These are phyloP conservation scores for Leishmania tropica DNA, from an alignment of 208 protist species.

Conservation along the genomic window DNA sequence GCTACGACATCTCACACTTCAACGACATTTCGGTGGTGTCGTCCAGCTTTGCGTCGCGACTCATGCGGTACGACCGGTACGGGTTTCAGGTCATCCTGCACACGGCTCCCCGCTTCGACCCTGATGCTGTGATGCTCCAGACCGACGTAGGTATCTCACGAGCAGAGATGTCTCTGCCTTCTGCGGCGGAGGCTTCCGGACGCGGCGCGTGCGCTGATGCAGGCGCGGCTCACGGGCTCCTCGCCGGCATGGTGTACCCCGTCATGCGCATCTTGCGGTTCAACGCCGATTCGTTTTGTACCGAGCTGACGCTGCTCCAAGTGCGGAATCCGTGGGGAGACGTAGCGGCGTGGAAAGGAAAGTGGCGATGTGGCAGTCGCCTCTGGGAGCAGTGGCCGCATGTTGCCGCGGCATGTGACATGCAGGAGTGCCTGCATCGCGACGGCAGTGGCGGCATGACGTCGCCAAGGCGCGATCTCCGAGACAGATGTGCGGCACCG, in stretches of 20 bases:
- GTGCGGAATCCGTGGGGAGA: constrained; percentile 31
- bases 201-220: no score
- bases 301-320: constrained; percentile 26
- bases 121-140: not conserved
- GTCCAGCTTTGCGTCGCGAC: constrained; percentile 24
- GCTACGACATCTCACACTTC: constrained; percentile 40
- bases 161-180: not conserved
- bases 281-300: constrained; percentile 7
- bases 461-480: not conserved
- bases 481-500: not conserved
- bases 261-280: constrained; percentile 26
- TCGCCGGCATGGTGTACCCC: constrained; percentile 23
- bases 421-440: constrained; percentile 8
- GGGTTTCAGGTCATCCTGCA: constrained; percentile 31
- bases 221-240: constrained; percentile 1
- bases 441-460: not conserved
- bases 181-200: not conserved
- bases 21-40: constrained; percentile 23
- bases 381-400: constrained; percentile 18
- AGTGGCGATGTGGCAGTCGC: constrained; percentile 31
- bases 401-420: constrained; percentile 24
- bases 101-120: constrained; percentile 17
- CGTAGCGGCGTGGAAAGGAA: constrained; percentile 23
- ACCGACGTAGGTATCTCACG: not conserved
- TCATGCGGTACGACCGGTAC: constrained; percentile 22